Base-by-base conservation (phyloP, 768 basidiomycete genomes). In the Podaxis sp. region DNA sequence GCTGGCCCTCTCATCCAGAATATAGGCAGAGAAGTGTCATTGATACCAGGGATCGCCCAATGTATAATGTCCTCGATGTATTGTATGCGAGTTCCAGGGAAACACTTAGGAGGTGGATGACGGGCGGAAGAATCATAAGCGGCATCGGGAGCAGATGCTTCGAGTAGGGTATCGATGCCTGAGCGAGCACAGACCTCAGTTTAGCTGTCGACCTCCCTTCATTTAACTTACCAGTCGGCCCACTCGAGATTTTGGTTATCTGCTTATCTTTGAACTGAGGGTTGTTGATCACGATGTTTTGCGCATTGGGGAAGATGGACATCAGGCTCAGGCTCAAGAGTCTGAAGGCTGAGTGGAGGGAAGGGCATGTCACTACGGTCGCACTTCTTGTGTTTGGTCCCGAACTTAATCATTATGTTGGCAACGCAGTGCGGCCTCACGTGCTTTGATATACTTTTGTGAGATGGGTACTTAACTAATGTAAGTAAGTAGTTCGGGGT, bases 261-360 rank as follows among this genome's bases (percentile, higher is more conserved):
- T 6, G 38, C 13, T 38, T 13, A 38, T 38, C 38, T 6, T 6
- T 38, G 13, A 38, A 38, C 28, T 57, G 28, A 26, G 53, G 7
- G 37, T 50, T 3, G 38, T 64, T 4, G 49, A 37, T 40, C 33
- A 46, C 46, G 63, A 64, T 44, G 59, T 64, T 57, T 28, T 64
- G n/a, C 52, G 60, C 44, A 52, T 38, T 17, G 51, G 50, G 8
- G 63, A 64, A 40, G 30, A 38, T 6, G 13, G 13, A 36, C 57
- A 64, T n/a, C 52, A 57, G n/a, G n/a, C n/a, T n/a, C 13, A 57
- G 55, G 38, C 51, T 64, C n/a, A 53, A 50, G 6, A 38, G 38
- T 56, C 58, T 52, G 52, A 57, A 64, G 41, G 63, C 58, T n/a
- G n/a, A n/a, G n/a, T n/a, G n/a, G n/a, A n/a, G n/a, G n/a, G n/a